Conservation (phyloP, 139 green algal species). For the Chlamydomonas eustigma region DNA sequence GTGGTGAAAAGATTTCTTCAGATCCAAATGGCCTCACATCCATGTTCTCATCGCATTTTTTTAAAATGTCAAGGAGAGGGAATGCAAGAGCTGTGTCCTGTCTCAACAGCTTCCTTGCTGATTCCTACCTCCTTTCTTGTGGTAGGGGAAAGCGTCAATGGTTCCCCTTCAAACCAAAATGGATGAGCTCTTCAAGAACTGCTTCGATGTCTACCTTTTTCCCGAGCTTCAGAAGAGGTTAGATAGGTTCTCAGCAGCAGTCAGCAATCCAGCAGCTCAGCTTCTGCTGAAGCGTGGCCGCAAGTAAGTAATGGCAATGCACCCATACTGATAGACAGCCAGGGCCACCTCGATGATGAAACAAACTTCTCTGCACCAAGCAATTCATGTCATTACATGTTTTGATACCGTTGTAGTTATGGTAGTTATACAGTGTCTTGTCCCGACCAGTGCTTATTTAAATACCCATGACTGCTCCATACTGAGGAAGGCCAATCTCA, state of each 20-base stretch:
- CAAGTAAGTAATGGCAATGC: constrained; percentile 35
- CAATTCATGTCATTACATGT: no score
- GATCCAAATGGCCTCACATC: not conserved
- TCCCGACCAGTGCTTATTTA: no score
- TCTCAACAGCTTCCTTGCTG: not conserved
- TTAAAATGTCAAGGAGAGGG: no score
- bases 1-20: not conserved
- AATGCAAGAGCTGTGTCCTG: no score
- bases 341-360: no score
- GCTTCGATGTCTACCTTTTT: constrained; percentile 42
- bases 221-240: constrained; percentile 56
- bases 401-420: no score
- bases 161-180: not conserved
- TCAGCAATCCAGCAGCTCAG: constrained; percentile 34
- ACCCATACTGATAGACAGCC: no score
- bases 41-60: not conserved
- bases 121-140: not conserved
- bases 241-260: constrained; percentile 33
- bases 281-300: constrained; percentile 64
- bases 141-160: not conserved
- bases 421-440: no score
- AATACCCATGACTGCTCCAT: no score
- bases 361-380: no score
- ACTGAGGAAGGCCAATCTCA: no score
- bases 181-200: constrained; percentile 33